phyloP scores from a whole-genome alignment of 257 asterid species.

The Solanum gandarillasii region DNA sequence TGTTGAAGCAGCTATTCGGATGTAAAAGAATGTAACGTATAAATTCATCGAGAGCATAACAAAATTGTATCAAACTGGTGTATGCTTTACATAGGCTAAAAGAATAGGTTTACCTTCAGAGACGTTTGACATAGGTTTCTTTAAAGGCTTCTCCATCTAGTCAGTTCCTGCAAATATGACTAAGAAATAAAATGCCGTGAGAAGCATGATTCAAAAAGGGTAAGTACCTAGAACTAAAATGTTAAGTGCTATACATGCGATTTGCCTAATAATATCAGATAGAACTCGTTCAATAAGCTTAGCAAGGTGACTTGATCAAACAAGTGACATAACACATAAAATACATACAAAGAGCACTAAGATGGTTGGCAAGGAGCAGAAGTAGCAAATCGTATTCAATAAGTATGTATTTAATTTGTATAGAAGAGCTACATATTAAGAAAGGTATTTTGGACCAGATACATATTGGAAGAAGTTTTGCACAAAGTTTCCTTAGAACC shows the following conservation, averaged over 20 bases:
- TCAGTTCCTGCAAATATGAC: background rate
- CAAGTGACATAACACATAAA: background rate
- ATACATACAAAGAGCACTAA: background rate
- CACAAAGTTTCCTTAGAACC: background rate
- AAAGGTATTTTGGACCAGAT: background rate
- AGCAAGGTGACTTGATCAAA: background rate
- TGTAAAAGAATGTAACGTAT: background rate
- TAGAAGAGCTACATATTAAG: background rate
- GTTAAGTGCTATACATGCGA: background rate
- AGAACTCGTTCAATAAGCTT: background rate
- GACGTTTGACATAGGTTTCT: background rate
- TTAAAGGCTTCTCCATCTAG: background rate
- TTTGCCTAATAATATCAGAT: background rate
- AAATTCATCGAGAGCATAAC: background rate
- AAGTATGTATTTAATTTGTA: background rate
- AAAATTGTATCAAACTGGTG: background rate
- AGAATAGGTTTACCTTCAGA: constrained; percentile 1
- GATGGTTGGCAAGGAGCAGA: background rate
- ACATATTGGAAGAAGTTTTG: background rate
- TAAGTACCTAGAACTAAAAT: background rate
- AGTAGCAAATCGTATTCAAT: background rate
- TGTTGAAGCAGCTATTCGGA: constrained; percentile 7
- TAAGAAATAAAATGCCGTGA: background rate
- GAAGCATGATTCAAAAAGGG: background rate
- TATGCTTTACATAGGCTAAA: background rate